Percentiles rank a stretch among this genome's conserved stretches.
These are phyloP conservation scores for Henckelia pumila DNA, from an alignment of 257 asterid genomes.

Conservation along the genomic window DNA sequence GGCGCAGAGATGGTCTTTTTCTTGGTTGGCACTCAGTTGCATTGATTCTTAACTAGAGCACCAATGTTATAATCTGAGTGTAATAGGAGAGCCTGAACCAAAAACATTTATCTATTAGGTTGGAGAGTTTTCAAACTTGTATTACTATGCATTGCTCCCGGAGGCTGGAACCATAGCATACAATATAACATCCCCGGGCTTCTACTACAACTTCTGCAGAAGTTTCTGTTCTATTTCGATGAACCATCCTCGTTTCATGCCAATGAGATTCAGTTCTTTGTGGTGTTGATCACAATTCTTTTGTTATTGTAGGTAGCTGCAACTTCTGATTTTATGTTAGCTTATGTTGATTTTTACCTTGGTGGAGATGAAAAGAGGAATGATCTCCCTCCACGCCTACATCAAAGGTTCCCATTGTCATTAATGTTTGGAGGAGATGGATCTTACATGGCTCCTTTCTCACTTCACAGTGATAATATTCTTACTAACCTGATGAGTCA, in stretches of 20 bases:
- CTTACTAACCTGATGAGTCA: conserved; percentile 79
- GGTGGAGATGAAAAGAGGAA: conserved; percentile 90
- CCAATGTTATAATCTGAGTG: too few relatives aligned
- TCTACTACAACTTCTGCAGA: background rate
- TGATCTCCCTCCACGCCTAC: conserved; percentile 85
- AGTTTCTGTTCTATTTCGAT: conserved; percentile 5
- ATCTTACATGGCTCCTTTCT: conserved; percentile 87
- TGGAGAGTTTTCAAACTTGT: too few relatives aligned
- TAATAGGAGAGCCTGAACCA: too few relatives aligned
- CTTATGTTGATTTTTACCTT: conserved; percentile 84
- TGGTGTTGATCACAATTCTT: conserved; percentile 22
- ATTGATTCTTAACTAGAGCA: background rate
- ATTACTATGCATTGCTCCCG: background rate
- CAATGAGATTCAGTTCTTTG: conserved; percentile 21
- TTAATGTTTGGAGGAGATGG: conserved; percentile 90
- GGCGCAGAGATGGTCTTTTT: background rate
- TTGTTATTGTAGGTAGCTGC: conserved; percentile 65
- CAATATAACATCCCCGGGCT: conserved; percentile 19
- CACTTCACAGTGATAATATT: conserved; percentile 71
- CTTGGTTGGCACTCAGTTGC: background rate
- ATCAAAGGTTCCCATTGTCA: conserved; percentile 77
- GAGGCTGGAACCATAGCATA: background rate
- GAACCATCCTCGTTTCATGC: conserved; percentile 16
- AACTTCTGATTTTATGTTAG: conserved; percentile 82
- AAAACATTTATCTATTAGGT: too few relatives aligned